phyloP scores from a whole-genome alignment of 352 stramenopile species.

The Thalassiosira exigua region DNA sequence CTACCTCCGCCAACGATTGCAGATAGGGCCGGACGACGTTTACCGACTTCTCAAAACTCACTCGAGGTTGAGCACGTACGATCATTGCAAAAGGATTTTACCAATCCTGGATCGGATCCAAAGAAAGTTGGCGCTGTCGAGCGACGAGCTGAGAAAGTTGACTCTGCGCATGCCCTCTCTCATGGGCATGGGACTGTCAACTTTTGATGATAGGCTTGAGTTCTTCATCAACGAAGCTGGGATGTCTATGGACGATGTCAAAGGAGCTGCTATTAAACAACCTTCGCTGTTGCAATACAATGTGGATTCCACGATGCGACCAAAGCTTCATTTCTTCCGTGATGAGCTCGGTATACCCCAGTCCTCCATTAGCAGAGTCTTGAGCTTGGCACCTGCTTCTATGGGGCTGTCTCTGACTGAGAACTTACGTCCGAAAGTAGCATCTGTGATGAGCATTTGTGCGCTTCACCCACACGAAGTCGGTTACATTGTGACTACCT shows the following conservation, averaged over 20 bases:
- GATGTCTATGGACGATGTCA: slow-evolving; percentile 51
- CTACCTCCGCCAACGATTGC: slow-evolving; percentile 61
- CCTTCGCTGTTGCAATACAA: slow-evolving; percentile 71
- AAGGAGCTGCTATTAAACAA: slow-evolving; percentile 48
- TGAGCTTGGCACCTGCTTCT: slow-evolving; percentile 45
- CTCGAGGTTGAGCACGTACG: slow-evolving; percentile 56
- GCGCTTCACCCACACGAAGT: slow-evolving; percentile 45
- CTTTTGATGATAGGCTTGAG: slow-evolving; percentile 44
- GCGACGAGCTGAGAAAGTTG: slow-evolving; percentile 50
- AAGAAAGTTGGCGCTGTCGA: slow-evolving; percentile 45
- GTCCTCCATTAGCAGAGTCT: slow-evolving; percentile 40
- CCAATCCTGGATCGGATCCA: slow-evolving; percentile 57
- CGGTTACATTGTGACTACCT: slow-evolving; percentile 45
- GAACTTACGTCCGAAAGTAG: slow-evolving; percentile 58
- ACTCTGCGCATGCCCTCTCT: slow-evolving; percentile 67
- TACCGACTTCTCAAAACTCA: slow-evolving; percentile 66
- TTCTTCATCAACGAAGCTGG: slow-evolving; percentile 67
- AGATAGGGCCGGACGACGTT: slow-evolving; percentile 56
- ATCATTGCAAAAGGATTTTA: slow-evolving; percentile 43
- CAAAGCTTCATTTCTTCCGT: slow-evolving; percentile 66
- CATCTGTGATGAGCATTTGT: slow-evolving; percentile 46
- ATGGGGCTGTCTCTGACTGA: slow-evolving; percentile 63
- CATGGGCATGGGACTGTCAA: slow-evolving; percentile 52
- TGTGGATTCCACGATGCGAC: slow-evolving; percentile 53
- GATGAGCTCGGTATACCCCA: slow-evolving; percentile 47